These are phyloP conservation scores for Cyberlindnera saturnus DNA, from an alignment of 805 yeast species.

Conservation along the genomic window DNA sequence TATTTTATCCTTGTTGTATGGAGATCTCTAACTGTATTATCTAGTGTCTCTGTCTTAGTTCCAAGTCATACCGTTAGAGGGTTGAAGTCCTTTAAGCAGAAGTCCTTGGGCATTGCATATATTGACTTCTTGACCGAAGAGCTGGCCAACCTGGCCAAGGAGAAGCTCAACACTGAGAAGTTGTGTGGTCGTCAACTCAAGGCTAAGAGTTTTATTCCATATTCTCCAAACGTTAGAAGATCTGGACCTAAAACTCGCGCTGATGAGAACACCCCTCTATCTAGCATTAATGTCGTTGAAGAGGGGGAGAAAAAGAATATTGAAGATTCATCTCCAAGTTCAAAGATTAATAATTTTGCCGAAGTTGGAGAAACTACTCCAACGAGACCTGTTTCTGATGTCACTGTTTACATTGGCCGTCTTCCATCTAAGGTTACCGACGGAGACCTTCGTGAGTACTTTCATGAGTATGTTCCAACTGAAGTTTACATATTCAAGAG, in stretches of 20 bases:
- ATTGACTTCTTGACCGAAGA: slow-evolving; percentile 69
- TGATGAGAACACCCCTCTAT: background rate
- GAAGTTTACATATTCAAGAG: slow-evolving; percentile 43
- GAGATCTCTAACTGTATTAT: slow-evolving; percentile 1
- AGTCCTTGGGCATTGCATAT: slow-evolving; percentile 68
- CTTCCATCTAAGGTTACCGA: slow-evolving; percentile 37
- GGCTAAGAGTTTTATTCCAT: slow-evolving; percentile 39
- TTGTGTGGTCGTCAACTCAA: slow-evolving; percentile 37
- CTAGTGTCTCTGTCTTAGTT: slow-evolving; percentile 35
- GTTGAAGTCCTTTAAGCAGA: slow-evolving; percentile 32
- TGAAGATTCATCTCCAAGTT: background rate
- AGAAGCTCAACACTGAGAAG: slow-evolving; percentile 54
- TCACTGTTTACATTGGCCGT: slow-evolving; percentile 40
- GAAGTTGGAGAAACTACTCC: slow-evolving; percentile 1
- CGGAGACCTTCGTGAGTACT: slow-evolving; percentile 37
- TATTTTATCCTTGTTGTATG: background rate
- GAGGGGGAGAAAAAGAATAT: background rate
- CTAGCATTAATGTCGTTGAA: background rate
- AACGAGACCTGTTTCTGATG: slow-evolving; percentile 27
- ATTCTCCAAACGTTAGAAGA: slow-evolving; percentile 24
- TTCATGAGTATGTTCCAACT: slow-evolving; percentile 38
- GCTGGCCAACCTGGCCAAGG: slow-evolving; percentile 59
- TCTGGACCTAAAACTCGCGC: slow-evolving; percentile 8
- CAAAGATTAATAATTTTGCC: background rate
- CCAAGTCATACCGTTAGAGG: slow-evolving; percentile 51